These are phyloP conservation scores for Fusarium duplospermum DNA, from an alignment of 2,329 filamentous ascomycete species.

Conservation along the genomic window DNA sequence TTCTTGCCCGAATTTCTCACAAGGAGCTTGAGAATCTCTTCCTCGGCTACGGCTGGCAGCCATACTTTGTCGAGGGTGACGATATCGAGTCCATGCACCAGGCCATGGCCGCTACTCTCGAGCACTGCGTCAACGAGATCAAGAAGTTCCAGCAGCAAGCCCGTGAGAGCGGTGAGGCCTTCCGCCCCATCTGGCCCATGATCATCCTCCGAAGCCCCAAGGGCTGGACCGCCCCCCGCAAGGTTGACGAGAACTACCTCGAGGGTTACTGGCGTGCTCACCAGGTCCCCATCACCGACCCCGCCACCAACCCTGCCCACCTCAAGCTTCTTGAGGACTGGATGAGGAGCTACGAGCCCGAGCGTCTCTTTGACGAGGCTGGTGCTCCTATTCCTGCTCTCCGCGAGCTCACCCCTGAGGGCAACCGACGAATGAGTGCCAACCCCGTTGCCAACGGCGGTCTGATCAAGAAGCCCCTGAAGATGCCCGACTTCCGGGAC, in stretches of 20 bases:
- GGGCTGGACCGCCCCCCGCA: constrained; percentile 82
- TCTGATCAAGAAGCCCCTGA: constrained; percentile 72
- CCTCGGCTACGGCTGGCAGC: constrained; percentile 80
- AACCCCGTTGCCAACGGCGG: constrained; percentile 83
- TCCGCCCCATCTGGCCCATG: constrained; percentile 82
- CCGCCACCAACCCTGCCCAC: constrained; percentile 72
- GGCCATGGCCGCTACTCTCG: constrained; percentile 82
- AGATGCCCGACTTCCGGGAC: constrained; percentile 75
- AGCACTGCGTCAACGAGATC: constrained; percentile 78
- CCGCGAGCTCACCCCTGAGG: constrained; percentile 72
- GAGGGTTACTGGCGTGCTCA: constrained; percentile 84
- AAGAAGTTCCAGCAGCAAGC: constrained; percentile 76
- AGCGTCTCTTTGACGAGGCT: constrained; percentile 73
- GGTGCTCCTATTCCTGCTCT: constrained; percentile 74
- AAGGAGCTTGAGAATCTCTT: constrained; percentile 78
- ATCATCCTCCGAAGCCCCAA: constrained; percentile 81
- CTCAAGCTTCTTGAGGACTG: constrained; percentile 77
- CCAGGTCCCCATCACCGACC: constrained; percentile 80
- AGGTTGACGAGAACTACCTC: constrained; percentile 76
- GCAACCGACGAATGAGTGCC: constrained; percentile 78
- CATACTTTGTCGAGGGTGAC: constrained; percentile 83
- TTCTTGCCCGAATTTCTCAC: constrained; percentile 79
- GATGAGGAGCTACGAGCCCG: constrained; percentile 82
- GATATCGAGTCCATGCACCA: constrained; percentile 82
- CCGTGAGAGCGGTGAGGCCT: constrained; percentile 75